Conservation (phyloP, 345 rosid genomes). For the Populus deltoides region DNA sequence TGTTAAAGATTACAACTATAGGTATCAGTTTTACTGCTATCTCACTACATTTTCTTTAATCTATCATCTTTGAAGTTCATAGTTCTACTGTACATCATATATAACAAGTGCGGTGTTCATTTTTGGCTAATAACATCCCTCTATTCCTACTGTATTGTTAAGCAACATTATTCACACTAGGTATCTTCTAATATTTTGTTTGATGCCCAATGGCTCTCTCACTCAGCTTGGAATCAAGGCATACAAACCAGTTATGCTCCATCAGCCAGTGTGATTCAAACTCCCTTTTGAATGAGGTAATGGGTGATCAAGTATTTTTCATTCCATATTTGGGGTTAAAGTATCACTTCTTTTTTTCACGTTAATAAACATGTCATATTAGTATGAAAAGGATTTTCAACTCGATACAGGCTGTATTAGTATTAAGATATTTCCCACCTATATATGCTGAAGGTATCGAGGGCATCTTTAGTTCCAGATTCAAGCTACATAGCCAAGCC, state of each 20-base stretch:
- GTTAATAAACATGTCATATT: neutral
- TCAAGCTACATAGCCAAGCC: constrained; percentile 96
- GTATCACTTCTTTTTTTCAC: neutral
- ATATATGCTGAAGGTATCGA: constrained; percentile 53
- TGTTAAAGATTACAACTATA: constrained; percentile 83
- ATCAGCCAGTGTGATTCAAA: constrained; percentile 87
- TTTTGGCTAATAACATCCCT: too few species aligned
- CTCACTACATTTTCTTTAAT: neutral
- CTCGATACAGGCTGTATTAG: too few species aligned
- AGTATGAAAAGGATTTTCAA: too few species aligned
- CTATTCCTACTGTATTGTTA: too few species aligned
- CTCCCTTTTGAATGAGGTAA: constrained; percentile 91
- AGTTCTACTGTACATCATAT: neutral
- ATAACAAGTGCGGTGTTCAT: neutral
- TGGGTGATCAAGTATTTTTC: neutral
- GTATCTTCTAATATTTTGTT: neutral
- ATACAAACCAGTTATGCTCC: constrained; percentile 90
- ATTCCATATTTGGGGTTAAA: neutral
- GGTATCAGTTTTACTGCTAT: constrained; percentile 35
- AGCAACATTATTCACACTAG: too few species aligned
- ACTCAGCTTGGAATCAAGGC: constrained; percentile 78
- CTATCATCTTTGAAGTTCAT: neutral
- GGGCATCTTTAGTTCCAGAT: constrained; percentile 71
- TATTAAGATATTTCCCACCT: too few species aligned
- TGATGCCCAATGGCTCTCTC: neutral